Conservation (phyloP, 1,284 basidiomycete species). For the Inonotus hispidus region DNA sequence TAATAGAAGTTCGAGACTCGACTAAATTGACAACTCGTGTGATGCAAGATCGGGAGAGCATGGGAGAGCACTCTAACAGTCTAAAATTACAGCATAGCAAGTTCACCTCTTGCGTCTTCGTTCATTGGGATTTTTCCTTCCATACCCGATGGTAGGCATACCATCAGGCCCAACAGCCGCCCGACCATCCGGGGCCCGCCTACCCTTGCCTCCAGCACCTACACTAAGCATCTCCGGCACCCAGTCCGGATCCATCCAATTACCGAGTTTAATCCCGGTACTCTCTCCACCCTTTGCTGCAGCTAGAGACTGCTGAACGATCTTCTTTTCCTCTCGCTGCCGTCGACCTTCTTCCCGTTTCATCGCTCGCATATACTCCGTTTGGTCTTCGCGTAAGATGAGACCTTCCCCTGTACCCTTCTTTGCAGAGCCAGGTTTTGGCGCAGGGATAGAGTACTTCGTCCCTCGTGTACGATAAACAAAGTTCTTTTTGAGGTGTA, state of each 20-base stretch:
- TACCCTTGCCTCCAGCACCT: constrained; percentile 69
- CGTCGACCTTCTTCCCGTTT: constrained; percentile 67
- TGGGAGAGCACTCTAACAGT: constrained; percentile 18
- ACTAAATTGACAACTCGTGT: background rate
- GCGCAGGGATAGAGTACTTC: constrained; percentile 88
- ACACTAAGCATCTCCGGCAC: constrained; percentile 80
- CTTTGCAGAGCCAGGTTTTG: constrained; percentile 87
- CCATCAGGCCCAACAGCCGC: constrained; percentile 45
- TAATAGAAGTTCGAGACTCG: background rate
- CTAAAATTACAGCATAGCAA: background rate
- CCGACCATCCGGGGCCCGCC: constrained; percentile 44
- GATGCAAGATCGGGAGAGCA: background rate
- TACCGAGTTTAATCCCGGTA: constrained; percentile 50
- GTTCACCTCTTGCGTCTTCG: constrained; percentile 44
- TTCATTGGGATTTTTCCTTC: constrained; percentile 84
- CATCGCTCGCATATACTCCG: constrained; percentile 79
- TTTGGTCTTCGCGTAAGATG: constrained; percentile 87
- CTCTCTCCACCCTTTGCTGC: constrained; percentile 41
- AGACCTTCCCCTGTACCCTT: constrained; percentile 74
- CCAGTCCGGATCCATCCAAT: constrained; percentile 97
- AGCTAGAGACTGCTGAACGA: constrained; percentile 59
- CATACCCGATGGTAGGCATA: constrained; percentile 80
- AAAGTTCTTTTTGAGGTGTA: constrained; percentile 93
- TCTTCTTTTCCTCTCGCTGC: constrained; percentile 72
- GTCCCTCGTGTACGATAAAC: constrained; percentile 92